Base-by-base conservation (phyloP, 768 basidiomycete genomes). In the Krasilnikovozyma curviuscula region DNA sequence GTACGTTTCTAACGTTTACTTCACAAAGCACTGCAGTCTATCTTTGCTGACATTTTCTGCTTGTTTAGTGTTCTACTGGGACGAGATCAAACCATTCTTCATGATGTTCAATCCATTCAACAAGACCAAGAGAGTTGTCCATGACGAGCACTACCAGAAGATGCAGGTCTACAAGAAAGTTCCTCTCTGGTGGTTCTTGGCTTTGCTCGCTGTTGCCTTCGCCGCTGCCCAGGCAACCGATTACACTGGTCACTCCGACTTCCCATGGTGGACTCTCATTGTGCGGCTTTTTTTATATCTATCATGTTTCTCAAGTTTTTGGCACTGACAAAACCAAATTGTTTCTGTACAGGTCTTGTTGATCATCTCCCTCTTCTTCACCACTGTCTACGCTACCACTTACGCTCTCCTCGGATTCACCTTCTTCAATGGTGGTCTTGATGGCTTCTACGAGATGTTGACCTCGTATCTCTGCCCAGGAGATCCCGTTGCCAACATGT, bases 201-300 rank as follows among this genome's bases (percentile, higher is more conserved):
- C n/a, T n/a, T n/a, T n/a, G n/a, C n/a, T n/a, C n/a, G n/a, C 18
- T 21, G 2, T 29, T 14, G 46, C 40, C 16, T 43, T 44, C 30
- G 29, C 30, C 19, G 41, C 46, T 16, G 37, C 38, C 7, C 45
- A 49, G 40, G 48, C 39, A 40, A 44, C 48, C 7, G 38, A 43
- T 48, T 48, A 53, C 21, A 49, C 49, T 24, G 42, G 48, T 18
- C 25, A 45, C 9, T 53, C 53, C 5, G 52, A 54, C 13, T 51
- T 61, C 2, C 60, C 59, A 0, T 60, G 58, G 57, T 61, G 59
- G 57, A 52, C 54, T 1, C 44, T 56, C 25, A 52, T 51, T 31
- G n/a, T n/a, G n/a, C n/a, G n/a, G n/a, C n/a, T n/a, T n/a, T n/a
- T n/a, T n/a, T n/a, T n/a, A n/a, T n/a, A n/a, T n/a, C n/a, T n/a